A percentile compares a stretch with the other conserved stretches of the same genome.
phyloP scores from a whole-genome alignment of 2,329 filamentous ascomycete species.

The Hymenoscyphus linearis region DNA sequence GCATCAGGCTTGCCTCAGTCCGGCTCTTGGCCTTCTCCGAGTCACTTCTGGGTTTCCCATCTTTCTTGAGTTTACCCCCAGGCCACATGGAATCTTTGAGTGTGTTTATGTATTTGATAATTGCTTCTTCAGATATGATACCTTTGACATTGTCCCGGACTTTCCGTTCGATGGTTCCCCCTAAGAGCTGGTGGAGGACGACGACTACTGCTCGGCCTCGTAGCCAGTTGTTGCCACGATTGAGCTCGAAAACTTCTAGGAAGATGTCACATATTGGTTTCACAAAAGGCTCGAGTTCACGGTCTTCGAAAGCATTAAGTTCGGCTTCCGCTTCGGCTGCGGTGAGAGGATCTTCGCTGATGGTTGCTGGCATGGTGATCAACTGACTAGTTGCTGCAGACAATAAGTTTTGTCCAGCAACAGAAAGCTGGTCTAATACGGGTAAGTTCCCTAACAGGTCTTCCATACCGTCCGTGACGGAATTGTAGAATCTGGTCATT shows the following conservation, averaged over 20 bases:
- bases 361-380: constrained; percentile 47
- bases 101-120: constrained; percentile 69
- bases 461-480: constrained; percentile 95
- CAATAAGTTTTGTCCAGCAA: constrained; percentile 86
- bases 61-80: constrained; percentile 49
- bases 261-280: constrained; percentile 98
- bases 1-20: constrained; percentile 81
- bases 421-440: constrained; percentile 87
- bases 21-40: constrained; percentile 75
- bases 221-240: constrained; percentile 94
- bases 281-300: constrained; percentile 88
- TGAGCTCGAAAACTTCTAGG: constrained; percentile 89
- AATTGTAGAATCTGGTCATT: constrained; percentile 91
- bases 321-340: constrained; percentile 86
- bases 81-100: constrained; percentile 82
- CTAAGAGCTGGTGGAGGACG: constrained; percentile 89
- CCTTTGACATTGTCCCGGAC: constrained; percentile 77
- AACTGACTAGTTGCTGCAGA: constrained; percentile 67
- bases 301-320: constrained; percentile 85
- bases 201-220: constrained; percentile 93
- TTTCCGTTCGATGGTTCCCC: constrained; percentile 93
- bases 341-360: constrained; percentile 44
- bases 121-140: constrained; percentile 69
- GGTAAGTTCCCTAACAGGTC: constrained; percentile 95
- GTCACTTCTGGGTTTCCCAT: constrained; percentile 52